Conservation (phyloP, 257 asterid genomes). For the Nicotiana otophora region DNA sequence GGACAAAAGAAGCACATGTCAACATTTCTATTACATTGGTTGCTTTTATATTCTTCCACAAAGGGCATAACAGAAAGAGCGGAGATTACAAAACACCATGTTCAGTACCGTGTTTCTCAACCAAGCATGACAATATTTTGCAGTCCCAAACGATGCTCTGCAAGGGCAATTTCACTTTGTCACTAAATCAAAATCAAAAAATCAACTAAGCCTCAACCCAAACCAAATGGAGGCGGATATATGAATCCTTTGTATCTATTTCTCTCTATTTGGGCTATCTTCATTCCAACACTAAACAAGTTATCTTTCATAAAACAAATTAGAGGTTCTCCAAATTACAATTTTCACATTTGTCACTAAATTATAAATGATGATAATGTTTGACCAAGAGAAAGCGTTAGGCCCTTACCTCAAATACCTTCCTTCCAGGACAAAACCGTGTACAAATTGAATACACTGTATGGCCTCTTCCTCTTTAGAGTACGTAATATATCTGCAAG, state of each 20-base stretch:
- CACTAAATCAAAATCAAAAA: slow-evolving; percentile 4
- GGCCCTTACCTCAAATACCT: slow-evolving; percentile 68
- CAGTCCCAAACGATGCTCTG: slow-evolving; percentile 99
- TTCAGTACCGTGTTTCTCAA: slow-evolving; percentile 72
- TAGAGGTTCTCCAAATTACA: not conserved
- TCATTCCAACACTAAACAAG: not conserved
- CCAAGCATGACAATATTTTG: slow-evolving; percentile 98
- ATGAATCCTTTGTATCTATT: not conserved
- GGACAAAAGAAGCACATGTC: slow-evolving; percentile 28
- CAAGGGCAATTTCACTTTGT: slow-evolving; percentile 22
- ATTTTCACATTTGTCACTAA: slow-evolving; percentile 2
- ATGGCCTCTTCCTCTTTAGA: slow-evolving; percentile 92
- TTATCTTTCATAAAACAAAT: not conserved
- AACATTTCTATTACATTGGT: slow-evolving; percentile 11
- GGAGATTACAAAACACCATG: not conserved
- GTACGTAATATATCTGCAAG: slow-evolving; percentile 75
- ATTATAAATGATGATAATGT: not conserved
- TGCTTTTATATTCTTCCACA: not conserved
- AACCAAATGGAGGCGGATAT: not conserved
- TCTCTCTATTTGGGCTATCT: not conserved
- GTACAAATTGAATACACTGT: slow-evolving; percentile 83
- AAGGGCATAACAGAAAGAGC: slow-evolving; percentile 10
- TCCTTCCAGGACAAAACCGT: slow-evolving; percentile 83
- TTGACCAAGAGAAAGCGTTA: slow-evolving; percentile 10
- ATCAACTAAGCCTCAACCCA: not conserved